Evolutionary conservation across 2,329 filamentous ascomycete genomes (phyloP), one percentile per base, ranked within the genome.

Genomic region (Trichoderma sp.): DNA sequence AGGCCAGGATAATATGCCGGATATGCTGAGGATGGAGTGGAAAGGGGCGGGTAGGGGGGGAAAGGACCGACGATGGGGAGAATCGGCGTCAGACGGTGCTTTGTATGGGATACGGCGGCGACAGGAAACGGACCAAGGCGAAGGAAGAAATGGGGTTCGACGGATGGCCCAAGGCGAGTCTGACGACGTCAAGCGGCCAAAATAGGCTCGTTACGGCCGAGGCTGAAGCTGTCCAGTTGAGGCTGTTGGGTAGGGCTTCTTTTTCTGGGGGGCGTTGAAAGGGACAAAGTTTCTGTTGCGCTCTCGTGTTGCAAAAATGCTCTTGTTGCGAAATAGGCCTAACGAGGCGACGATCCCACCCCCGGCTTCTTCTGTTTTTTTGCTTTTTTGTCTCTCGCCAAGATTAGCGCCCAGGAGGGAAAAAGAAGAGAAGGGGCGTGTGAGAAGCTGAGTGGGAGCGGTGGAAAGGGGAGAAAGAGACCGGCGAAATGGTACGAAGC

Each of bases 381-480:
- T 54, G 19, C 34, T 54, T 17, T 41, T 17, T 41, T 14, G 19
- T 14, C 24, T 54, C 30, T 28, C 52, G 62, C 59, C 47, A 26
- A 64, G 62, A 57, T 64, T 64, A 64, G 62, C 62, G 62, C 62
- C 47, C 52, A 63, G 52, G 34, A 39, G 10, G 12, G 34, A 50
- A 54, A 57, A 24, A 63, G n/a, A 63, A 44, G 50, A 44, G 60
- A 15, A 39, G 52, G n/a, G 15, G 52, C 28, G 57, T 59, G 64
- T 39, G 57, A 30, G 58, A 43, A 43, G 44, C 28, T 55, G 39
- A 26, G 26, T 28, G 19, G 57, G 60, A 48, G 57, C 50, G 15
- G 34, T 51, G 62, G 48, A 63, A 52, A 55, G 60, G 39, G 56
- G 21, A 28, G 21, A 28, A 51, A 21, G 19, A 48, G 41, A 57